Evolutionary conservation across 208 protist genomes (phyloP), one percentile per base, ranked within the genome.

Genomic region (Giardia duodenalis): DNA sequence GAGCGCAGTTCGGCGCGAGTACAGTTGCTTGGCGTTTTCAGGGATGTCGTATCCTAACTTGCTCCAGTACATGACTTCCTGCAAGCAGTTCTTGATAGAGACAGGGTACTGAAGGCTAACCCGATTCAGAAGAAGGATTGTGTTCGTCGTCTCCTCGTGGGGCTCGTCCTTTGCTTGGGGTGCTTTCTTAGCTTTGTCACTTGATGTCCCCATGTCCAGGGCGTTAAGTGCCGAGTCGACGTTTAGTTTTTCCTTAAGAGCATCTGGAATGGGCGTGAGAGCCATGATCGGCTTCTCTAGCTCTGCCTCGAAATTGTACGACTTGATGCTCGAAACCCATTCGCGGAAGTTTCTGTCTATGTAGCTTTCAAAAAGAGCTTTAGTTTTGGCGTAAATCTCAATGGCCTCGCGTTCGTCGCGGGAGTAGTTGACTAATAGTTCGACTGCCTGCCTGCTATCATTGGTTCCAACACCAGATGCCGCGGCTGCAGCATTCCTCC

Each of bases 331-430:
- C 4, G 86, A 19, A 42, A 4, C 19, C 86, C 86, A 89, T 45
- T 4, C 42, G 4, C 19, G 4, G 86, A 89, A 89, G 42, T 3
- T 89, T 3, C 42, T n/a, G 4, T 89, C 86, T 19, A 89, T n/a
- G 4, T 46, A 4, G 4, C 3, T 45, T 45, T 89, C 86, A 45
- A 89, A 89, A 3, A 89, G 4, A 45, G 42, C 42, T 42, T 89
- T 89, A 19, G 86, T 89, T 46, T 45, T n/a, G 3, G 42, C 86
- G 42, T 89, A 89, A n/a, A 89, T 46, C 4, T 89, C 86, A 45
- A 89, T 44, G 42, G 86, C 86, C 44, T 89, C 86, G 44, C 42
- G 42, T 45, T 89, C 86, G 86, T 89, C 86, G 4, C 42, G 57
- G 10, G 57, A 39, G 57, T 76, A 76, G 57, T 30, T 10, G 19